phyloP scores from a whole-genome alignment of 192 early-diverging fungal species.

The Podila epigama region DNA sequence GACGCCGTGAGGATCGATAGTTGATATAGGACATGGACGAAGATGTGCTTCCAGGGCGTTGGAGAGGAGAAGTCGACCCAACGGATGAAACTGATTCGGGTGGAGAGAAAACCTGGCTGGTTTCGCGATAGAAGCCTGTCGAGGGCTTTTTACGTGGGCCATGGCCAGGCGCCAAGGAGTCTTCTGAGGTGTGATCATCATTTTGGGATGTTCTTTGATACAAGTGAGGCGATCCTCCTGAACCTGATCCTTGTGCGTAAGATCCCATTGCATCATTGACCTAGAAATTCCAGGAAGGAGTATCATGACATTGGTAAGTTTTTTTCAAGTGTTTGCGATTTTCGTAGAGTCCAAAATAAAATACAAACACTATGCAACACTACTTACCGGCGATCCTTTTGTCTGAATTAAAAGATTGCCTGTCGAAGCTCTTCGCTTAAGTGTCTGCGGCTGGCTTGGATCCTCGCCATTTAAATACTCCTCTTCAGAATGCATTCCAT shows the following conservation, averaged over 20 bases:
- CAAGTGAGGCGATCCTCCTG: not conserved
- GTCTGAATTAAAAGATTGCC: conserved; percentile 17
- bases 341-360: not conserved
- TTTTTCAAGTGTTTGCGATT: no score
- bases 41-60: not conserved
- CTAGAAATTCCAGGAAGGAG: not conserved
- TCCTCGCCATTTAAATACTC: conserved; percentile 33
- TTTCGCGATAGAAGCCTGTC: not conserved
- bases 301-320: not conserved
- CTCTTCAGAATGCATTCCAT: not conserved
- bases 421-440: conserved; percentile 45
- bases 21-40: not conserved
- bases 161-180: conserved; percentile 14
- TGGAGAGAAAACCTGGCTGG: conserved; percentile 14
- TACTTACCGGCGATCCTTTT: conserved; percentile 15
- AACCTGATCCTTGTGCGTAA: not conserved
- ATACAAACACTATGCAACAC: not conserved
- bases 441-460: not conserved
- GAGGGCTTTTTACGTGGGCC: conserved; percentile 18
- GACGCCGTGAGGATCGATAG: conserved; percentile 14
- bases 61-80: conserved; percentile 19
- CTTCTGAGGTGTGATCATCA: not conserved
- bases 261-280: not conserved
- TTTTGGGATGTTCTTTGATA: not conserved
- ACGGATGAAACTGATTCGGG: conserved; percentile 20